These are phyloP conservation scores for Dictyostelium capitatum DNA, from an alignment of 78 protist species.

Conservation along the genomic window DNA sequence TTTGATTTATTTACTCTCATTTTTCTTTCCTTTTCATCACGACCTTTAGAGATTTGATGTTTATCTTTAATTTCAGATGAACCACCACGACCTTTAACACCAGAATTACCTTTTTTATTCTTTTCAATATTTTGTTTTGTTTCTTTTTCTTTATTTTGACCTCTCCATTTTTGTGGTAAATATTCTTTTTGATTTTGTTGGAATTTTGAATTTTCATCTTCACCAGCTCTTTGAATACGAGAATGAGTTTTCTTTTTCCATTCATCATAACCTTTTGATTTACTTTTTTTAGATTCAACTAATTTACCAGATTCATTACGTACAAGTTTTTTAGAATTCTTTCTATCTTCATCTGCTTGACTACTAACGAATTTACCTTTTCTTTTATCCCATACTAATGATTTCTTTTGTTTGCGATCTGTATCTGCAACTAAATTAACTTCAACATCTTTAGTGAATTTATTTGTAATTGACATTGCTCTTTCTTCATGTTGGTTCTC, in stretches of 20 bases:
- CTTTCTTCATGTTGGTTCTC: slow-evolving; percentile 44
- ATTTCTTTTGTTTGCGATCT: slow-evolving; percentile 22
- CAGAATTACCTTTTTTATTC: neutral
- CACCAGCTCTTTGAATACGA: slow-evolving; percentile 74
- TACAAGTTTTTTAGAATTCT: slow-evolving; percentile 60
- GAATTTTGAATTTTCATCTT: slow-evolving; percentile 42
- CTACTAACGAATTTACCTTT: slow-evolving; percentile 83
- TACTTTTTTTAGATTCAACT: slow-evolving; percentile 41
- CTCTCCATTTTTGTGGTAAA: slow-evolving; percentile 75
- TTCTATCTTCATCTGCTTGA: slow-evolving; percentile 30
- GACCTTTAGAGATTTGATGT: slow-evolving; percentile 1
- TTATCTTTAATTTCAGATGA: slow-evolving; percentile 33
- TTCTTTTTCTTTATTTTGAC: slow-evolving; percentile 27
- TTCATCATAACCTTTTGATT: slow-evolving; percentile 57
- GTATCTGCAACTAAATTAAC: slow-evolving; percentile 58
- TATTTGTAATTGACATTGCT: slow-evolving; percentile 38
- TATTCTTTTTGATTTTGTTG: slow-evolving; percentile 25
- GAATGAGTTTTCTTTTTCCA: slow-evolving; percentile 82
- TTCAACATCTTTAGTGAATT: slow-evolving; percentile 37
- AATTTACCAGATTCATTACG: slow-evolving; percentile 86
- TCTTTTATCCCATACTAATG: slow-evolving; percentile 84
- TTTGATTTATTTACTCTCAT: slow-evolving; percentile 61
- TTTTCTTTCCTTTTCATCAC: slow-evolving; percentile 56
- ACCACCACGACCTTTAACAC: slow-evolving; percentile 5
- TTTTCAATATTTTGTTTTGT: slow-evolving; percentile 7